phyloP scores from a whole-genome alignment of 352 stramenopile genomes.

The Pythium oligandrum region DNA sequence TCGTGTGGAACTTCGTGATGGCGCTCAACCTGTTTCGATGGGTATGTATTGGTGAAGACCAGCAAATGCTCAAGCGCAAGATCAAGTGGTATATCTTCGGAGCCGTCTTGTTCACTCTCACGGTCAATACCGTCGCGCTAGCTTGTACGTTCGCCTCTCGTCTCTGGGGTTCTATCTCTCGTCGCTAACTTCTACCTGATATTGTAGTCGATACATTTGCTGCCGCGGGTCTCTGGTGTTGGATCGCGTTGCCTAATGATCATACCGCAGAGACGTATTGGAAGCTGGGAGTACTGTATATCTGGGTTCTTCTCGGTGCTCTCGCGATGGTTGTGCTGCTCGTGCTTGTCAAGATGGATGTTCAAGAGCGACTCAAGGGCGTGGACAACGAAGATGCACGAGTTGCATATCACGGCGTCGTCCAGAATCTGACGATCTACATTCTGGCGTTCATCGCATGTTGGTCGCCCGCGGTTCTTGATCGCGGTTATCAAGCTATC shows the following conservation, averaged over 20 bases:
- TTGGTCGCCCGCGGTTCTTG: constrained; percentile 63
- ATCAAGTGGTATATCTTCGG: constrained; percentile 78
- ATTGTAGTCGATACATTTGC: constrained; percentile 53
- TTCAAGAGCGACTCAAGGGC: constrained; percentile 65
- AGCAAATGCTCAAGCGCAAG: constrained; percentile 76
- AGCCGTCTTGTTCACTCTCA: constrained; percentile 54
- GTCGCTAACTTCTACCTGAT: not conserved
- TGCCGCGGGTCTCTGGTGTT: constrained; percentile 73
- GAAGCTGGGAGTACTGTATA: constrained; percentile 70
- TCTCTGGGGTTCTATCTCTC: too few species aligned
- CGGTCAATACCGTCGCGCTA: constrained; percentile 47
- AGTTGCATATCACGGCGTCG: constrained; percentile 72
- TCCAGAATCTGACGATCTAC: constrained; percentile 81
- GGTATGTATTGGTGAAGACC: constrained; percentile 78
- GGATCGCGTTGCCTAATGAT: constrained; percentile 51
- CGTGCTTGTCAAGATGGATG: constrained; percentile 74
- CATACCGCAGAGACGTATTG: constrained; percentile 53
- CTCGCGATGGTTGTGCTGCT: constrained; percentile 55
- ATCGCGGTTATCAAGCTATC: constrained; percentile 59
- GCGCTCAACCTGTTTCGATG: constrained; percentile 77
- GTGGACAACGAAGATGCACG: constrained; percentile 72
- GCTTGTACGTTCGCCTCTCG: constrained; percentile 18
- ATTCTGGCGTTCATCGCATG: constrained; percentile 79
- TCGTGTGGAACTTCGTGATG: constrained; percentile 85
- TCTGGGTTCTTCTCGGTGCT: constrained; percentile 65